These are phyloP conservation scores for Fusarium paranaense DNA, from an alignment of 2,329 filamentous ascomycete species.

Conservation along the genomic window DNA sequence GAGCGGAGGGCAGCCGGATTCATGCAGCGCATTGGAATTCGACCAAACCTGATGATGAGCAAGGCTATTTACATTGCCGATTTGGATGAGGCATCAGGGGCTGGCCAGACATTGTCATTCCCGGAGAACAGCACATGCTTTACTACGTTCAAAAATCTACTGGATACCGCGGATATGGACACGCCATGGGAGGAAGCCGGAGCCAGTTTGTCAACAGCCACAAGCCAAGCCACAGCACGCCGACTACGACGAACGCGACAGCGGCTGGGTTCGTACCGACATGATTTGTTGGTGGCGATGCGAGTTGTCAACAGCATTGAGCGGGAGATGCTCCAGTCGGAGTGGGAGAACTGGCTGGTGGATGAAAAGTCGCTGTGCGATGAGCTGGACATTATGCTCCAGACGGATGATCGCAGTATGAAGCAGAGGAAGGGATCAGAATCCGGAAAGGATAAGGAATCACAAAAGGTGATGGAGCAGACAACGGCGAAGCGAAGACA, in stretches of 20 bases:
- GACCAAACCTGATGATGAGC: constrained; percentile 83
- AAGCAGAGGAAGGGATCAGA: constrained; percentile 29
- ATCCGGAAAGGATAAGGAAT: constrained; percentile 36
- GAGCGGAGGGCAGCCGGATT: constrained; percentile 84
- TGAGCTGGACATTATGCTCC: constrained; percentile 64
- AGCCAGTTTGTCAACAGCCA: constrained; percentile 57
- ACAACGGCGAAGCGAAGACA: constrained; percentile 48
- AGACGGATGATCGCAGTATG: constrained; percentile 30
- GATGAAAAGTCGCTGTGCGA: constrained; percentile 83
- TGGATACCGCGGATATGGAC: constrained; percentile 69
- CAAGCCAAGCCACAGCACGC: constrained; percentile 67
- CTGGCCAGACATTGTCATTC: constrained; percentile 48
- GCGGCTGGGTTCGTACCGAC: constrained; percentile 83
- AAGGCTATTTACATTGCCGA: constrained; percentile 87
- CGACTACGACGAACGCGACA: constrained; percentile 85
- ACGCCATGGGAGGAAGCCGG: constrained; percentile 66
- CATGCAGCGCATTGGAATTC: constrained; percentile 84
- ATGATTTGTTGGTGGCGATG: constrained; percentile 91
- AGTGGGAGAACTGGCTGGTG: constrained; percentile 93
- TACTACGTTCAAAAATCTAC: constrained; percentile 69
- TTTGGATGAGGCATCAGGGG: constrained; percentile 72
- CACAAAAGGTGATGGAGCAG: constrained; percentile 49
- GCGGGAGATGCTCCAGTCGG: constrained; percentile 83
- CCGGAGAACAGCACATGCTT: constrained; percentile 68
- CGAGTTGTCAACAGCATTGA: constrained; percentile 91